Conservation (phyloP, 306 rosid genomes). For the Quercus rubra region DNA sequence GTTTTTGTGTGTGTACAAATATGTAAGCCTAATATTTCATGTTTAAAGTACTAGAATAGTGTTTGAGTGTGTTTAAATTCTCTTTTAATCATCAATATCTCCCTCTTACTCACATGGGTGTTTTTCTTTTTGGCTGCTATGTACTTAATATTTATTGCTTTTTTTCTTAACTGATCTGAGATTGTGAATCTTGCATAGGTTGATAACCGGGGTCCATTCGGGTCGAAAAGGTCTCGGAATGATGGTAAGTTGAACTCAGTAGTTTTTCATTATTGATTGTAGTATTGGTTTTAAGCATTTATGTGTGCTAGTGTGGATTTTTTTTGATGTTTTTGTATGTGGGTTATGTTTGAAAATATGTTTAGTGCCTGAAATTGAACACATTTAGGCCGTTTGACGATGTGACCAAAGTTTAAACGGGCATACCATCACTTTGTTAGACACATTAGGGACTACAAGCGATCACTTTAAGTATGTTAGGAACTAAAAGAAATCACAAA, state of each 20-base stretch:
- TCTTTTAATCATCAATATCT: not conserved
- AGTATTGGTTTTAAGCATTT: not conserved
- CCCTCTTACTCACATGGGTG: not conserved
- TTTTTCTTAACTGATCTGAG: not conserved
- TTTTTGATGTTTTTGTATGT: not conserved
- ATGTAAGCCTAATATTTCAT: too few species aligned
- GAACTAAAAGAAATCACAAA: too few species aligned
- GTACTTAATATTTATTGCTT: not conserved
- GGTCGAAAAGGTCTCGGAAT: conserved; percentile 39
- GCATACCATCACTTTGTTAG: too few species aligned
- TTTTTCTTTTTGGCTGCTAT: not conserved
- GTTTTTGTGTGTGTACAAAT: too few species aligned
- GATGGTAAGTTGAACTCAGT: conserved; percentile 24
- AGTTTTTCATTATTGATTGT: not conserved
- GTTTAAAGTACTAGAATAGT: not conserved
- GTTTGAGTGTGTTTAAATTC: not conserved
- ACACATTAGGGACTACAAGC: too few species aligned
- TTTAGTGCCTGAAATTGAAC: too few species aligned
- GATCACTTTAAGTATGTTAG: too few species aligned
- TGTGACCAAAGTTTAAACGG: too few species aligned
- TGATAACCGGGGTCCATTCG: conserved; percentile 36
- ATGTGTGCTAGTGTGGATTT: not conserved
- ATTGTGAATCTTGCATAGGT: conserved; percentile 21
- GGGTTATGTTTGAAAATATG: not conserved
- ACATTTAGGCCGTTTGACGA: too few species aligned